Evolutionary conservation across 192 early-diverging fungal genomes (phyloP).

Genomic region (Umbelopsis ramanniana): DNA sequence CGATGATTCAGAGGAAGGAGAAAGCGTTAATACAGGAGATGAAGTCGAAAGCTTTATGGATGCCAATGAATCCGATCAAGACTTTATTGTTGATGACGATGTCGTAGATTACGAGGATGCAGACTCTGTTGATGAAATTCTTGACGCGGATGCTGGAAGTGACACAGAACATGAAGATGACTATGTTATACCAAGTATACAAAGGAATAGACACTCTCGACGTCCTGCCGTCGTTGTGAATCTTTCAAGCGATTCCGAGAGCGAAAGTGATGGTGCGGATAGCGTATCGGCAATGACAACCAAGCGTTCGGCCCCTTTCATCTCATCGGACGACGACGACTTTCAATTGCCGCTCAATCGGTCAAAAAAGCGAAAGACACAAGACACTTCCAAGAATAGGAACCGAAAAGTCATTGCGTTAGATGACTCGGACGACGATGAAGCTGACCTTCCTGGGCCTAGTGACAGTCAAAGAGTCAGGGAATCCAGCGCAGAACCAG

Average conservation of each 20-base stretch:
- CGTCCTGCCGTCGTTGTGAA: background rate
- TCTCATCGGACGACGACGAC: background rate
- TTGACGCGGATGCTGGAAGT: background rate
- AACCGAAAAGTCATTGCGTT: background rate
- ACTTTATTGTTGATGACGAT: conserved; percentile 21
- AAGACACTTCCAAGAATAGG: background rate
- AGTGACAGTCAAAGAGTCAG: background rate
- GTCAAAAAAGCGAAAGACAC: background rate
- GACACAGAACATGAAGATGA: background rate
- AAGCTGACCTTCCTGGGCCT: background rate
- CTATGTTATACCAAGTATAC: background rate
- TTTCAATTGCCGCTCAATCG: background rate
- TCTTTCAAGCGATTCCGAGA: background rate
- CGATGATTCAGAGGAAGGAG: conserved; percentile 12
- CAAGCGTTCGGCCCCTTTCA: too few species aligned
- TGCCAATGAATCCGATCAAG: background rate
- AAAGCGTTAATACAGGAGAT: conserved; percentile 1
- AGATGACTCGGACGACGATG: conserved; percentile 4
- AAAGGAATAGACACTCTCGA: background rate
- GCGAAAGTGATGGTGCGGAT: background rate
- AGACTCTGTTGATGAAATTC: background rate
- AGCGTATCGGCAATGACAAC: too few species aligned
- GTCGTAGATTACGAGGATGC: conserved; percentile 1
- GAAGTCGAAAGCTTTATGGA: conserved; percentile 1
- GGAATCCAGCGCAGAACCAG: background rate